Percentiles rank a stretch among this genome's conserved stretches.
Conservation (phyloP, 352 stramenopile genomes). For the Phytopythium mirpurense region DNA sequence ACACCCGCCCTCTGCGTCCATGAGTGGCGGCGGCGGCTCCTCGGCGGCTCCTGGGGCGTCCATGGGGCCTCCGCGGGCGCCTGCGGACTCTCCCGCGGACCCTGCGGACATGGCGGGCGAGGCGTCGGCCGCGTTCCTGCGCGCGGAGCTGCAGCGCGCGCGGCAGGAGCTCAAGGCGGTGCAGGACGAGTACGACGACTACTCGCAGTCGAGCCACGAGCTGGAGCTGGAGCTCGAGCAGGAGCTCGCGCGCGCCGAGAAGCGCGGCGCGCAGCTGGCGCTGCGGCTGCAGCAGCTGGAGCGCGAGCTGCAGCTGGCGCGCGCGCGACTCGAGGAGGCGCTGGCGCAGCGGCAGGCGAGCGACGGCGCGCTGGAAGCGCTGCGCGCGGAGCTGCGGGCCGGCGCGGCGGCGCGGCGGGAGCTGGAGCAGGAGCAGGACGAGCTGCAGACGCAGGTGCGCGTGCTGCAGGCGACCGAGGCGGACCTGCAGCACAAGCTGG, state of each 20-base stretch:
- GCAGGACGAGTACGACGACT: constrained; percentile 78
- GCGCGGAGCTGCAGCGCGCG: constrained; percentile 44
- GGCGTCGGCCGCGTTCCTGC: constrained; percentile 29
- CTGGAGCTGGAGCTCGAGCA: constrained; percentile 74
- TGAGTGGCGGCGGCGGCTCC: too few relatives aligned
- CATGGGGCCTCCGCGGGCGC: too few relatives aligned
- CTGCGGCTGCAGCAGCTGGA: constrained; percentile 51
- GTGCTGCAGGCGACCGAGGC: constrained; percentile 75
- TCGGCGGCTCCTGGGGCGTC: too few relatives aligned
- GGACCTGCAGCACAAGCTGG: constrained; percentile 77
- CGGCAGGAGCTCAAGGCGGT: constrained; percentile 57
- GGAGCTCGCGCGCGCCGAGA: constrained; percentile 62
- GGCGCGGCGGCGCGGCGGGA: constrained; percentile 33
- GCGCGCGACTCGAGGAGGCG: constrained; percentile 47
- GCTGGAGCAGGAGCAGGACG: constrained; percentile 73
- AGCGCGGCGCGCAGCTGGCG: constrained; percentile 33
- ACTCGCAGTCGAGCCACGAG: constrained; percentile 78
- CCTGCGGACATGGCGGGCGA: constrained; percentile 11
- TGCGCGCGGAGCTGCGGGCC: constrained; percentile 36
- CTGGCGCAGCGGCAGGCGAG: constrained; percentile 45
- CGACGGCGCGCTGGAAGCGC: constrained; percentile 40
- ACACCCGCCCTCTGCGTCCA: too few relatives aligned
- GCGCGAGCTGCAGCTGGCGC: constrained; percentile 36
- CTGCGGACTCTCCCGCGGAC: too few relatives aligned
- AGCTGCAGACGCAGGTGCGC: constrained; percentile 75